These are phyloP conservation scores for Phtheirospermum japonicum DNA, from an alignment of 257 asterid species.

Conservation along the genomic window DNA sequence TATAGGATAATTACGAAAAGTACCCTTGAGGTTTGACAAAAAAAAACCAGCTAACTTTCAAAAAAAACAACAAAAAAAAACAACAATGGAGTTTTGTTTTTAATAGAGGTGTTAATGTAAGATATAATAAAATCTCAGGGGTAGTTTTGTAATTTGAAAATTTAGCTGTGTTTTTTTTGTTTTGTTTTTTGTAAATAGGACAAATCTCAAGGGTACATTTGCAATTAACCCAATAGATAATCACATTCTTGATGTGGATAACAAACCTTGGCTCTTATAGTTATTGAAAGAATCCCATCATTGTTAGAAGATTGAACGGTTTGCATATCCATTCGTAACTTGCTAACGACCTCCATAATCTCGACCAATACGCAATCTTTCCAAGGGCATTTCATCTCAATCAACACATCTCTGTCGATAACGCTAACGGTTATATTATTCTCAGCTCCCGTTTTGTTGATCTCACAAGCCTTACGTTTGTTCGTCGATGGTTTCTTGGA, in stretches of 20 bases:
- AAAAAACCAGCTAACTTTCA: too few relatives aligned
- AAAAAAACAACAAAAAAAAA: too few relatives aligned
- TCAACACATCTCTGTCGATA: constrained; percentile 47
- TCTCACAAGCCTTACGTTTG: constrained; percentile 64
- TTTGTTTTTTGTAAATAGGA: not conserved
- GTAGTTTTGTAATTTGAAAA: not conserved
- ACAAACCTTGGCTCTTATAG: constrained; percentile 74
- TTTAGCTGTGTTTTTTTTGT: not conserved
- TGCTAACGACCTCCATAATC: constrained; percentile 51
- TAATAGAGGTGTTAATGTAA: too few relatives aligned
- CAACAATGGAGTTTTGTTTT: too few relatives aligned
- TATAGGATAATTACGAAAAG: too few relatives aligned
- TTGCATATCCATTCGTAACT: constrained; percentile 53
- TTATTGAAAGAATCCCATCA: constrained; percentile 55
- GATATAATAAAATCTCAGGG: too few relatives aligned
- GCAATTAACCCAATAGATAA: not conserved
- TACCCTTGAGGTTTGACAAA: too few relatives aligned
- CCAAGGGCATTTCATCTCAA: constrained; percentile 63
- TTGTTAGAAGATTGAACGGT: constrained; percentile 61
- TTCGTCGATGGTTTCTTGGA: constrained; percentile 36
- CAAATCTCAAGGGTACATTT: not conserved
- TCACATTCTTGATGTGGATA: constrained; percentile 3
- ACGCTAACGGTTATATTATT: constrained; percentile 44
- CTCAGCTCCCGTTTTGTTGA: constrained; percentile 36
- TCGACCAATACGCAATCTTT: constrained; percentile 51